Evolutionary conservation across 805 yeast genomes (phyloP).

Genomic region (Kodamaea sagamina): DNA sequence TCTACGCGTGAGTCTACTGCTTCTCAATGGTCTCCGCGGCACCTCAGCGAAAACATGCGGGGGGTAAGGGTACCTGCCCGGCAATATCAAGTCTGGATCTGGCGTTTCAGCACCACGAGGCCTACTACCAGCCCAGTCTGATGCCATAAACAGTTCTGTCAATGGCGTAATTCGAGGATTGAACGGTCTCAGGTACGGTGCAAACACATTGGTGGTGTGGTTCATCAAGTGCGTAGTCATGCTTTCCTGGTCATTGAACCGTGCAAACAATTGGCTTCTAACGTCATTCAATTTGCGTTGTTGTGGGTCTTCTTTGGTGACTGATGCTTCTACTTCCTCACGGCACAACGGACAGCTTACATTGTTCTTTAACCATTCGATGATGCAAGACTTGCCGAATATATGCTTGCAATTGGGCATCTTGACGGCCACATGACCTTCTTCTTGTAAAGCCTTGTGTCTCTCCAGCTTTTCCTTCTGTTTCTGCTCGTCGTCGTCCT

Average conservation of each 20-base stretch:
- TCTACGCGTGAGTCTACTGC: slow-evolving; percentile 9
- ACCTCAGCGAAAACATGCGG: slow-evolving; percentile 3
- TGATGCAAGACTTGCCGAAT: slow-evolving; percentile 43
- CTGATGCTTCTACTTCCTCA: slow-evolving; percentile 30
- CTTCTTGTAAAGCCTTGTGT: slow-evolving; percentile 14
- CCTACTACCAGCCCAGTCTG: slow-evolving; percentile 30
- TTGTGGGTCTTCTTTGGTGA: slow-evolving; percentile 20
- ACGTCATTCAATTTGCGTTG: slow-evolving; percentile 17
- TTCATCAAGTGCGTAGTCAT: slow-evolving; percentile 27
- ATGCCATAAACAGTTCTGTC: slow-evolving; percentile 39
- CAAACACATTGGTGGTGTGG: slow-evolving; percentile 39
- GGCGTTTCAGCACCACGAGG: slow-evolving; percentile 2
- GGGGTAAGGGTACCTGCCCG: slow-evolving; percentile 31
- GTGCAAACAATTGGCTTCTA: slow-evolving; percentile 16
- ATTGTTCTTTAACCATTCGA: slow-evolving; percentile 42
- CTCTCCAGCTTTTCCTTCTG: slow-evolving; percentile 15
- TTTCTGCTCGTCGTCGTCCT: slow-evolving; percentile 16
- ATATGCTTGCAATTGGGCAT: slow-evolving; percentile 46
- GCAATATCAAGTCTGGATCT: slow-evolving; percentile 32
- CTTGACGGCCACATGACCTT: slow-evolving; percentile 36
- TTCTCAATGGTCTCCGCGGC: slow-evolving; percentile 9
- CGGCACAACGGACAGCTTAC: slow-evolving; percentile 47
- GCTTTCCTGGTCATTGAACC: slow-evolving; percentile 21
- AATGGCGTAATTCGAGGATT: slow-evolving; percentile 39
- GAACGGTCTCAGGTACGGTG: slow-evolving; percentile 38